phyloP scores from a whole-genome alignment of 495 filamentous ascomycete genomes.

The Trichoderma asperelloides region DNA sequence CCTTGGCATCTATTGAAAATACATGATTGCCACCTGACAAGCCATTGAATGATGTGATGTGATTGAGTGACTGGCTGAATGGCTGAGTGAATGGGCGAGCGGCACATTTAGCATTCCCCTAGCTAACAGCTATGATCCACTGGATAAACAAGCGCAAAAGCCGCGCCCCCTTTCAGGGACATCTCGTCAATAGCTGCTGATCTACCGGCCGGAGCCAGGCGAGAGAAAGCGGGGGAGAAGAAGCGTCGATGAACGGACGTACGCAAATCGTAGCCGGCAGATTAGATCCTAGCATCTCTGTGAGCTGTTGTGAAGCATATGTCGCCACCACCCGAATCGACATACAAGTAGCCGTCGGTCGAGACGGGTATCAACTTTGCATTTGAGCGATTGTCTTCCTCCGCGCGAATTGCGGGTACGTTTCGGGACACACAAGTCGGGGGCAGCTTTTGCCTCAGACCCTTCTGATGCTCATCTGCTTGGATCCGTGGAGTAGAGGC shows the following conservation, averaged over 20 bases:
- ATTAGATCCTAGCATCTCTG: neutral
- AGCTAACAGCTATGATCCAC: neutral
- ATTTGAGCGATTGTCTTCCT: neutral
- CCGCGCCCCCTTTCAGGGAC: neutral
- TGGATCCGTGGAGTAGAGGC: neutral
- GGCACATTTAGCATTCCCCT: neutral
- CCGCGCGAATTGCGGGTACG: neutral
- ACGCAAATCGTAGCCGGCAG: neutral
- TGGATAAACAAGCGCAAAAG: neutral
- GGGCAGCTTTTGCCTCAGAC: neutral
- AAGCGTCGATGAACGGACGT: neutral
- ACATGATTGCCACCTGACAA: neutral
- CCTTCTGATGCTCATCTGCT: neutral
- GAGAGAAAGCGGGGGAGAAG: neutral
- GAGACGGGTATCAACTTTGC: neutral
- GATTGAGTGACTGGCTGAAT: neutral
- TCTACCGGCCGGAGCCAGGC: neutral
- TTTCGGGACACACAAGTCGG: neutral
- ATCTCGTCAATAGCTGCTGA: neutral
- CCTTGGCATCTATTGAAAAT: neutral
- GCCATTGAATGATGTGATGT: constrained; percentile 1
- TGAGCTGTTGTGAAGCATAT: neutral
- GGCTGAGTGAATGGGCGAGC: neutral
- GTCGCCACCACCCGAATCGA: neutral
- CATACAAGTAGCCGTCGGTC: neutral